Evolutionary conservation across 1,139 yeast genomes (phyloP).

Genomic region (Nakaseomyces bracarensis): DNA sequence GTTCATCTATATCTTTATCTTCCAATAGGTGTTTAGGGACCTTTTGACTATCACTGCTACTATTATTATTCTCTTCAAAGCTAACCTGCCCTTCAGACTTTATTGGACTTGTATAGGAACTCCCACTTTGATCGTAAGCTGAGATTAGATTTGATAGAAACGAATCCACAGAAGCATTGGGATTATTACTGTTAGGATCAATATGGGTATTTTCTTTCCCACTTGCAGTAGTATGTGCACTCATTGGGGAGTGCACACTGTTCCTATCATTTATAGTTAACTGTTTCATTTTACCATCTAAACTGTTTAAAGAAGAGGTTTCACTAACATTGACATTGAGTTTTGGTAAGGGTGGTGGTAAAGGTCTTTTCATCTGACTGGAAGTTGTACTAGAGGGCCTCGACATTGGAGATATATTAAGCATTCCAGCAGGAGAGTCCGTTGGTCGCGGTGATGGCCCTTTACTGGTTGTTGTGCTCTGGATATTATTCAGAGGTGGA

Average conservation of each 20-base stretch:
- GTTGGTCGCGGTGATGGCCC: constrained; percentile 5
- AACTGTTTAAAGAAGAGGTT: constrained; percentile 7
- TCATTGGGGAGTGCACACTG: background rate
- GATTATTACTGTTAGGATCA: background rate
- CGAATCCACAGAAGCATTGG: constrained; percentile 18
- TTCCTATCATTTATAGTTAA: background rate
- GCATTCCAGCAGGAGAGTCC: constrained; percentile 7
- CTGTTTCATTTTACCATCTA: constrained; percentile 3
- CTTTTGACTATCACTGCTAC: background rate
- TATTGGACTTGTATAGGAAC: constrained; percentile 9
- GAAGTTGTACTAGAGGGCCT: constrained; percentile 1
- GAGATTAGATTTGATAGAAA: constrained; percentile 22
- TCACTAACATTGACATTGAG: constrained; percentile 7
- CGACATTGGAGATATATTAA: background rate
- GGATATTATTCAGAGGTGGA: constrained; percentile 20
- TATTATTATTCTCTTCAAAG: constrained; percentile 2
- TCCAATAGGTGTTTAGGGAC: constrained; percentile 6
- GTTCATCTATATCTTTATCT: constrained; percentile 42
- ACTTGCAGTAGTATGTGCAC: background rate
- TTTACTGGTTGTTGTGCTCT: constrained; percentile 11
- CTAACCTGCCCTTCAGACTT: background rate
- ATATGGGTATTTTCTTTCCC: background rate
- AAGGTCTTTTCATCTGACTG: constrained; percentile 1
- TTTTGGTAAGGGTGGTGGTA: constrained; percentile 4
- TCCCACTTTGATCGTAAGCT: constrained; percentile 19